These are phyloP conservation scores for Copromyces sp. DNA, from an alignment of 495 filamentous ascomycete genomes.

Conservation along the genomic window DNA sequence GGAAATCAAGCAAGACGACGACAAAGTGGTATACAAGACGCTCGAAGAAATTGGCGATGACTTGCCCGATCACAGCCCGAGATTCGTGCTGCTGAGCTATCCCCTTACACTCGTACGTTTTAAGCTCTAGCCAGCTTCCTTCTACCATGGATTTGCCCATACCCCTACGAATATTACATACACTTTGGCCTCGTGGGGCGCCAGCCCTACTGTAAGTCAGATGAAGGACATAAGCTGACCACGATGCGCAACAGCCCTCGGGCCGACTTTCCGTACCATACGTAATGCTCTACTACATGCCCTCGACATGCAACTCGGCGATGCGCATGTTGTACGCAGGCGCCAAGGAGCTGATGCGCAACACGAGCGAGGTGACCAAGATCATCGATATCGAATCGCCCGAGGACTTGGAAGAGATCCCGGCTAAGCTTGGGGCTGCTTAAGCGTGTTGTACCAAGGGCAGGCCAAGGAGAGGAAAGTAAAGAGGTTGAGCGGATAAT, in stretches of 20 bases:
- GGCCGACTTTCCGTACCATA: constrained; percentile 55
- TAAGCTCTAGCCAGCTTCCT: not conserved
- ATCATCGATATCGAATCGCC: constrained; percentile 69
- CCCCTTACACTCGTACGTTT: constrained; percentile 66
- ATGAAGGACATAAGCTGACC: not conserved
- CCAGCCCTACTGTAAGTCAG: not conserved
- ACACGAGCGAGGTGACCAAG: constrained; percentile 71
- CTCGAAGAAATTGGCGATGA: constrained; percentile 75
- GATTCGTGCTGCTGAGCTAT: constrained; percentile 83
- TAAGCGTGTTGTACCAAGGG: constrained; percentile 3
- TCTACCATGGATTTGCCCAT: not conserved
- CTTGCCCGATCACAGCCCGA: constrained; percentile 82
- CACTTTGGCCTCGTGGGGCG: not conserved
- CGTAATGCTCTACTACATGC: constrained; percentile 87
- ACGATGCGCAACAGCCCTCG: constrained; percentile 24
- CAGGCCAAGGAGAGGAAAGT: not conserved
- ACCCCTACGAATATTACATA: not conserved
- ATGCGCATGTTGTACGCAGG: constrained; percentile 89
- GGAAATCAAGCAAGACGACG: constrained; percentile 74
- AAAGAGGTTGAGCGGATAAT: not conserved
- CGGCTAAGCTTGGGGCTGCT: constrained; percentile 49
- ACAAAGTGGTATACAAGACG: constrained; percentile 60
- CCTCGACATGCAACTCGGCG: constrained; percentile 74
- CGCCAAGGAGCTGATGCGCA: constrained; percentile 90
- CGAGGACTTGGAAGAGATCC: constrained; percentile 69